A percentile compares a stretch with the other conserved stretches of the same genome.
These are phyloP conservation scores for Zymoseptoria brevis DNA, from an alignment of 2,329 filamentous ascomycete species.

Conservation along the genomic window DNA sequence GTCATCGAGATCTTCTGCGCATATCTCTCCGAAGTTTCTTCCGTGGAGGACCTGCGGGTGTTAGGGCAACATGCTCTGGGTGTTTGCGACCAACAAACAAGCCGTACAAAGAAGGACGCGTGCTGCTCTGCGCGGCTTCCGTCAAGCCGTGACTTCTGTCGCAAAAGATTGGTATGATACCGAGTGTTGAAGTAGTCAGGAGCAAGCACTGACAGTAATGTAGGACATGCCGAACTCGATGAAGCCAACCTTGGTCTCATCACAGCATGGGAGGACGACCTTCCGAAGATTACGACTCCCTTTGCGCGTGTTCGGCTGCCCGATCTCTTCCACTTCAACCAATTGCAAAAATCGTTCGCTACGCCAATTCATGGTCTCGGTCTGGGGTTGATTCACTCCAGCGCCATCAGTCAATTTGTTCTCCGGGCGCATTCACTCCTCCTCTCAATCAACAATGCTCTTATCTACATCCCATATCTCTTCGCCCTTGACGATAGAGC, in stretches of 20 bases:
- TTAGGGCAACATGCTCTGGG: not conserved
- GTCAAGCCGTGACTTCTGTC: not conserved
- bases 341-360: not conserved
- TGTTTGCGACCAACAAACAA: not conserved
- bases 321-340: not conserved
- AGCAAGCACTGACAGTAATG: not conserved
- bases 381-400: too few relatives aligned
- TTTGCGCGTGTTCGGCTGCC: not conserved
- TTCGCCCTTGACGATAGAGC: too few relatives aligned
- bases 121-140: not conserved
- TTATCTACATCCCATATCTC: too few relatives aligned
- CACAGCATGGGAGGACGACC: not conserved
- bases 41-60: not conserved
- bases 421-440: too few relatives aligned
- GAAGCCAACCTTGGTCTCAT: not conserved
- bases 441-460: too few relatives aligned
- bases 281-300: not conserved
- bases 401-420: too few relatives aligned
- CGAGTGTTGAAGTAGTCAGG: not conserved
- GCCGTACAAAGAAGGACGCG: not conserved
- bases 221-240: not conserved
- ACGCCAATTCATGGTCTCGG: not conserved
- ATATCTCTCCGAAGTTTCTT: not conserved
- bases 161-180: not conserved
- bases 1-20: not conserved